Evolutionary conservation across 2,329 filamentous ascomycete genomes (phyloP).

Genomic region (Phialocephala subalpina): DNA sequence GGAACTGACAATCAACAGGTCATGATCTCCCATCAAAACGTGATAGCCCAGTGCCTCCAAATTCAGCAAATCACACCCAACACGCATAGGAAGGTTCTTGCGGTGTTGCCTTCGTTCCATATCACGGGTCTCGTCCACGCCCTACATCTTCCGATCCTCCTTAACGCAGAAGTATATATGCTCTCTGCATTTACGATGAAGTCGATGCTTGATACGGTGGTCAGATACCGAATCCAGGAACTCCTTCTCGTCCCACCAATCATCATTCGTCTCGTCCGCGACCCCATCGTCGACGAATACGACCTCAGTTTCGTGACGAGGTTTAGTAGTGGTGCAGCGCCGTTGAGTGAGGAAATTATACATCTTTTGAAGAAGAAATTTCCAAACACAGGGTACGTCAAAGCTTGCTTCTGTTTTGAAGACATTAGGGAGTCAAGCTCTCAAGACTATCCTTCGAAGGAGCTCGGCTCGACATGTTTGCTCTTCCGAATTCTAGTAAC

Average conservation of each 20-base stretch:
- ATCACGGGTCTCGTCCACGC: conserved; percentile 66
- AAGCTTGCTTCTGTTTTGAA: too few species aligned
- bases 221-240: conserved; percentile 72
- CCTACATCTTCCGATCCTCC: conserved; percentile 67
- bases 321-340: conserved; percentile 57
- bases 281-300: conserved; percentile 34
- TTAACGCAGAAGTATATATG: conserved; percentile 73
- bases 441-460: too few species aligned
- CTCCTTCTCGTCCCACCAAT: conserved; percentile 78
- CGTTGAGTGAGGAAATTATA: conserved; percentile 50
- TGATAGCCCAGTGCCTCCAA: conserved; percentile 58
- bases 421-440: too few species aligned
- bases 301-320: conserved; percentile 63
- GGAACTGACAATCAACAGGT: conserved; percentile 28
- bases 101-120: conserved; percentile 68
- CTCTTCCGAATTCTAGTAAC: too few species aligned
- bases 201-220: conserved; percentile 65
- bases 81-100: conserved; percentile 72
- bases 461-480: too few species aligned
- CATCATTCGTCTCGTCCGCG: conserved; percentile 64
- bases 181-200: conserved; percentile 70
- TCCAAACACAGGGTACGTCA: conserved; percentile 49
- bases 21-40: conserved; percentile 46
- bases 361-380: conserved; percentile 50
- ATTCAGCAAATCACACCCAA: conserved; percentile 58